phyloP scores from a whole-genome alignment of 148 eudicot genomes.

The Vaccinium myrtillus region DNA sequence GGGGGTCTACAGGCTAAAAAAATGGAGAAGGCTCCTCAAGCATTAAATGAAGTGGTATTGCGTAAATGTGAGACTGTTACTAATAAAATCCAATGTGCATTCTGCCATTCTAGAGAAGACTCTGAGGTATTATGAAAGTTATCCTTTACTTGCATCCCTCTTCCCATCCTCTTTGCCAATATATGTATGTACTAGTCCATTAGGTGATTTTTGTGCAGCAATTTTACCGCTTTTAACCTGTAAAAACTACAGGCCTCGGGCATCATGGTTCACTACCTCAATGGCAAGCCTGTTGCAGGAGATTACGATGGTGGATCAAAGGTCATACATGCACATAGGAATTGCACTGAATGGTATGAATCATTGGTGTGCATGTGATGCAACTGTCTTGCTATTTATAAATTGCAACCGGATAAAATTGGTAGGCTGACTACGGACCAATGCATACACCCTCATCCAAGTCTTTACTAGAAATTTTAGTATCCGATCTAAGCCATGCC shows the following conservation, averaged over 20 bases:
- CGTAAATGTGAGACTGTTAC: conserved; percentile 42
- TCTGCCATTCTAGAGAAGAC: conserved; percentile 70
- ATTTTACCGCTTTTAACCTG: conserved; percentile 9
- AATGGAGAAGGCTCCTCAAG: conserved; percentile 19
- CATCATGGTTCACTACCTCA: conserved; percentile 59
- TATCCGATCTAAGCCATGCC: background rate
- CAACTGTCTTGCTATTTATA: background rate
- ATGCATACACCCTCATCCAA: background rate
- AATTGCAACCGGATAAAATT: background rate
- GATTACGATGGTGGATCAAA: conserved; percentile 41
- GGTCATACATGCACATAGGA: conserved; percentile 68
- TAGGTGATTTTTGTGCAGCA: background rate
- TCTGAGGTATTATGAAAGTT: conserved; percentile 47
- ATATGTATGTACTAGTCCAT: background rate
- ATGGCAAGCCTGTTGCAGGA: conserved; percentile 62
- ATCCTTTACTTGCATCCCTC: background rate
- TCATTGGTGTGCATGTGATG: background rate
- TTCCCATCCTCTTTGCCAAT: background rate
- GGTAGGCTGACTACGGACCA: background rate
- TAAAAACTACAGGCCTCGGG: conserved; percentile 63
- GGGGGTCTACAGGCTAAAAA: background rate
- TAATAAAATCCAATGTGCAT: conserved; percentile 51
- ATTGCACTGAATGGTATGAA: conserved; percentile 80
- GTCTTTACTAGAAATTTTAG: background rate
- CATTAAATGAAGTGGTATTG: conserved; percentile 28